Evolutionary conservation across 345 rosid genomes (phyloP).

Genomic region (Euphorbia lathyris): DNA sequence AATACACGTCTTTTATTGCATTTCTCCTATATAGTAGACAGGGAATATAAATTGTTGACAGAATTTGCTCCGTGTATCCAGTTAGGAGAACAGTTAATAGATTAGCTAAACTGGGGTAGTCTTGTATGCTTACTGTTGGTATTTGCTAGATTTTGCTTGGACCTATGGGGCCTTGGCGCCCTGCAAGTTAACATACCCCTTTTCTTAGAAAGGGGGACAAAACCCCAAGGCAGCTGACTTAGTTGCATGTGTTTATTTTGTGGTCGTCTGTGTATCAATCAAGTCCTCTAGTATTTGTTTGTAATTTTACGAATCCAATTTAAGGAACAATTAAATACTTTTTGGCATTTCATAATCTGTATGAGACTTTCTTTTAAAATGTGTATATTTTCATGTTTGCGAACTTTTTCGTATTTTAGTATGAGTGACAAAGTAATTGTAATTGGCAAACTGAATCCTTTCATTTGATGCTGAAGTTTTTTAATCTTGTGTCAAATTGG

Average conservation of each 20-base stretch:
- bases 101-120: background rate
- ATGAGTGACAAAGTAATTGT: background rate
- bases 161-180: background rate
- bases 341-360: background rate
- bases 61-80: no score
- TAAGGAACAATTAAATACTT: background rate
- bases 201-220: background rate
- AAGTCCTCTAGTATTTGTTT: background rate
- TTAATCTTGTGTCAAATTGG: no score
- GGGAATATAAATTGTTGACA: background rate
- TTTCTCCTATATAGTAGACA: background rate
- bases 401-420: background rate
- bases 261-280: background rate
- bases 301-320: background rate
- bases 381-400: background rate
- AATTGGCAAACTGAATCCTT: background rate
- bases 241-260: background rate
- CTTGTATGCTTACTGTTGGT: background rate
- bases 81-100: background rate
- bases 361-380: background rate
- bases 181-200: background rate
- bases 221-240: background rate
- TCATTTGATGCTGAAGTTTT: background rate
- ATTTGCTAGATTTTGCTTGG: background rate
- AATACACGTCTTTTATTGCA: background rate